phyloP scores from a whole-genome alignment of 441 rosid genomes.

The Raphanus hybrid region DNA sequence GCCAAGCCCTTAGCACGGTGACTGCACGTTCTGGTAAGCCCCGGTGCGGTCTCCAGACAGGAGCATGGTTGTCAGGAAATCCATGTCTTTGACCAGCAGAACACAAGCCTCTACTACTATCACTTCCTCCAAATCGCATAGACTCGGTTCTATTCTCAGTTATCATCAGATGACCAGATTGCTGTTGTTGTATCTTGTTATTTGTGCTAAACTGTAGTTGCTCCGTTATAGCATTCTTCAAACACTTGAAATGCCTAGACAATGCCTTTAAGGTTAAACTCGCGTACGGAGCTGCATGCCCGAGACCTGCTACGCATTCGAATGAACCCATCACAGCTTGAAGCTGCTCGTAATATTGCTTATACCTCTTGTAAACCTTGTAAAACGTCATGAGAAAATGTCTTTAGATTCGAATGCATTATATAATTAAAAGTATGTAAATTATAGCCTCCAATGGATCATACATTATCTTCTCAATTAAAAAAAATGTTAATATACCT shows the following conservation, averaged over 20 bases:
- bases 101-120: conserved; percentile 45
- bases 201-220: conserved; percentile 67
- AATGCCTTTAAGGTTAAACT: conserved; percentile 66
- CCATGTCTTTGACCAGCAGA: conserved; percentile 52
- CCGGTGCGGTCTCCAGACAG: conserved; percentile 87
- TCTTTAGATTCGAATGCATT: conserved; percentile 27
- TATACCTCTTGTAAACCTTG: conserved; percentile 81
- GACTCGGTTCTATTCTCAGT: conserved; percentile 53
- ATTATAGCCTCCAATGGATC: conserved; percentile 5
- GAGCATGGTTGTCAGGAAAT: conserved; percentile 64
- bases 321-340: conserved; percentile 76
- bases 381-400: conserved; percentile 33
- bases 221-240: conserved; percentile 73
- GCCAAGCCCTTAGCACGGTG: conserved; percentile 82
- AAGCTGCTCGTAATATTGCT: conserved; percentile 80
- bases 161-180: conserved; percentile 39
- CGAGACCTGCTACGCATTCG: conserved; percentile 79
- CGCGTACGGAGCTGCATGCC: conserved; percentile 86
- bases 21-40: conserved; percentile 93
- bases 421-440: not conserved
- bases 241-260: conserved; percentile 76
- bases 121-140: conserved; percentile 49
- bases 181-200: conserved; percentile 39
- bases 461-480: not conserved
- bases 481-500: conserved; percentile 32